A percentile compares a stretch with the other conserved stretches of the same genome.
These are phyloP conservation scores for Pelargonium citronellum DNA, from an alignment of 441 rosid species.

Conservation along the genomic window DNA sequence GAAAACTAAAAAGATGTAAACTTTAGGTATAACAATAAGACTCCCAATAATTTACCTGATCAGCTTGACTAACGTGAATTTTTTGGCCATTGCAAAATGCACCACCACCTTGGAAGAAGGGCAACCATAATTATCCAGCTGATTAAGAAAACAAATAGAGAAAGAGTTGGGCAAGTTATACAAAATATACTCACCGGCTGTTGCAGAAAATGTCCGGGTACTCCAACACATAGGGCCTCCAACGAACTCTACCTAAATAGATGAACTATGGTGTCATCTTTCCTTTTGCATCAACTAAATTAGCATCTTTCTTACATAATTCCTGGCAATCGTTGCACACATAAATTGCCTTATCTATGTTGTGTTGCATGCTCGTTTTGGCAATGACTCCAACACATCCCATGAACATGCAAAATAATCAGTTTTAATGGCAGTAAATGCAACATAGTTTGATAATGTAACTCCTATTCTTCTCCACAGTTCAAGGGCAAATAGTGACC, in stretches of 20 bases:
- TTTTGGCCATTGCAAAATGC: conserved; percentile 87
- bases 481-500: too few relatives aligned
- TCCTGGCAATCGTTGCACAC: not conserved
- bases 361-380: too few relatives aligned
- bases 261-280: conserved; percentile 15
- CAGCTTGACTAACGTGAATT: conserved; percentile 64
- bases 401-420: too few relatives aligned
- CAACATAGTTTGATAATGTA: too few relatives aligned
- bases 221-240: conserved; percentile 98
- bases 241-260: conserved; percentile 78
- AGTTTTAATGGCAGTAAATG: too few relatives aligned
- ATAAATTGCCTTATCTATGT: too few relatives aligned
- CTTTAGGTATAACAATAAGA: not conserved
- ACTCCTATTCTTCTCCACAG: too few relatives aligned
- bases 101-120: conserved; percentile 63
- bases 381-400: too few relatives aligned
- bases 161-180: not conserved
- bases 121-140: conserved; percentile 14
- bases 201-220: conserved; percentile 77
- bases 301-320: not conserved
- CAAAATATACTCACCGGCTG: conserved; percentile 51
- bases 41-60: conserved; percentile 44
- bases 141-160: conserved; percentile 6
- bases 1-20: not conserved
- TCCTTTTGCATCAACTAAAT: not conserved